Conservation (phyloP, 2,329 filamentous ascomycete species). For the Apiospora hydei region DNA sequence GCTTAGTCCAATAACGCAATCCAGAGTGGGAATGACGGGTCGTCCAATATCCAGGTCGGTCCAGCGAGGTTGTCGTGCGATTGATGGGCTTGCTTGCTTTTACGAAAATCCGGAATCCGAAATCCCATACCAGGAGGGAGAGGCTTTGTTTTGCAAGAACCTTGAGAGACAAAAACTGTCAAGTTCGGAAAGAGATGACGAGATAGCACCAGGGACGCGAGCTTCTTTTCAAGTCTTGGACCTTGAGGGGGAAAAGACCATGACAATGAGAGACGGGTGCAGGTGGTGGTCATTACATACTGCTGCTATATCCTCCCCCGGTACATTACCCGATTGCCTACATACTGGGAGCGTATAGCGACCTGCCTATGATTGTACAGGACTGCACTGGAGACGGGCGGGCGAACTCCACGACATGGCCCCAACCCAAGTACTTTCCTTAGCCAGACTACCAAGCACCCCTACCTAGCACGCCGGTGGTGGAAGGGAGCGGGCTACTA, state of each 20-base stretch:
- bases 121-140: background rate
- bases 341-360: slow-evolving; percentile 4
- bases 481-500: background rate
- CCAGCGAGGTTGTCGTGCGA: slow-evolving; percentile 22
- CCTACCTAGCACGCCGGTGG: background rate
- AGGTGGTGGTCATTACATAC: slow-evolving; percentile 15
- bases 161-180: slow-evolving; percentile 3
- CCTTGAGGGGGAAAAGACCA: background rate
- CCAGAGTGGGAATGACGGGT: slow-evolving; percentile 17
- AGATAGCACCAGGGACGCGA: background rate
- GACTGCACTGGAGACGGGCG: slow-evolving; percentile 17
- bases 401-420: slow-evolving; percentile 13
- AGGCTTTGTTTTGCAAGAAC: background rate
- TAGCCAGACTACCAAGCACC: background rate
- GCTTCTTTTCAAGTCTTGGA: background rate
- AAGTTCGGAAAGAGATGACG: background rate
- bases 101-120: background rate
- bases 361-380: background rate
- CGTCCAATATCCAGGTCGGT: slow-evolving; percentile 16
- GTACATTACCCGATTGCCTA: slow-evolving; percentile 11
- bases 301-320: background rate
- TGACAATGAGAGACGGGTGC: background rate
- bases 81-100: slow-evolving; percentile 1
- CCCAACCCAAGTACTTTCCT: slow-evolving; percentile 18
- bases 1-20: slow-evolving; percentile 20